These are phyloP conservation scores for Cystodermella granulosa DNA, from an alignment of 1,284 basidiomycete genomes.

Conservation along the genomic window DNA sequence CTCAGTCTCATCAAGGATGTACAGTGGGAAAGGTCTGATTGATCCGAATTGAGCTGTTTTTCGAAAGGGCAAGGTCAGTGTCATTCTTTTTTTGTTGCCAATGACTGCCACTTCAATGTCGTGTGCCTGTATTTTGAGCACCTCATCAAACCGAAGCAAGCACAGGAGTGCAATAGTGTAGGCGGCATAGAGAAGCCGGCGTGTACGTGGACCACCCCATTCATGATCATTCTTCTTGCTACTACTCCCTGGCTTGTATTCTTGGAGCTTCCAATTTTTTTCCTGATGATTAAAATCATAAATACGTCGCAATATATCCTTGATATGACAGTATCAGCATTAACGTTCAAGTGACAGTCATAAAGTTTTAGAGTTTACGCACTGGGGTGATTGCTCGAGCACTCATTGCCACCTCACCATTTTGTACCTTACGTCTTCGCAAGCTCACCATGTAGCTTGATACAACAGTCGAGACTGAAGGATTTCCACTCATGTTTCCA, in stretches of 20 bases:
- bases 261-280: slow-evolving; percentile 14
- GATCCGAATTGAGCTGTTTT: slow-evolving; percentile 22
- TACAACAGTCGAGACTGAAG: slow-evolving; percentile 28
- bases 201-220: slow-evolving; percentile 23
- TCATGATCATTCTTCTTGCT: slow-evolving; percentile 8
- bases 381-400: slow-evolving; percentile 28
- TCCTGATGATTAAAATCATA: slow-evolving; percentile 23
- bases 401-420: slow-evolving; percentile 28
- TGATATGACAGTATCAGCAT: too few species aligned
- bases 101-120: slow-evolving; percentile 16
- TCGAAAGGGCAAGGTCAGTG: slow-evolving; percentile 26
- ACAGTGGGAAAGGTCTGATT: slow-evolving; percentile 21
- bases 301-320: slow-evolving; percentile 19
- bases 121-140: slow-evolving; percentile 30
- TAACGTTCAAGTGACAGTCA: too few species aligned
- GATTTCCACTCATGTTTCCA: slow-evolving; percentile 26
- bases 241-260: slow-evolving; percentile 10
- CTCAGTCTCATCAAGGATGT: slow-evolving; percentile 9
- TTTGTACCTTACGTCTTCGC: slow-evolving; percentile 23
- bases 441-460: slow-evolving; percentile 34
- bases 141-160: slow-evolving; percentile 33
- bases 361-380: slow-evolving; percentile 13
- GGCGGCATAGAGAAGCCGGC: slow-evolving; percentile 21
- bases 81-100: slow-evolving; percentile 6
- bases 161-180: slow-evolving; percentile 32